A percentile compares a stretch with the other conserved stretches of the same genome.
These are phyloP conservation scores for Phytopythium litorale DNA, from an alignment of 352 stramenopile species.

Conservation along the genomic window DNA sequence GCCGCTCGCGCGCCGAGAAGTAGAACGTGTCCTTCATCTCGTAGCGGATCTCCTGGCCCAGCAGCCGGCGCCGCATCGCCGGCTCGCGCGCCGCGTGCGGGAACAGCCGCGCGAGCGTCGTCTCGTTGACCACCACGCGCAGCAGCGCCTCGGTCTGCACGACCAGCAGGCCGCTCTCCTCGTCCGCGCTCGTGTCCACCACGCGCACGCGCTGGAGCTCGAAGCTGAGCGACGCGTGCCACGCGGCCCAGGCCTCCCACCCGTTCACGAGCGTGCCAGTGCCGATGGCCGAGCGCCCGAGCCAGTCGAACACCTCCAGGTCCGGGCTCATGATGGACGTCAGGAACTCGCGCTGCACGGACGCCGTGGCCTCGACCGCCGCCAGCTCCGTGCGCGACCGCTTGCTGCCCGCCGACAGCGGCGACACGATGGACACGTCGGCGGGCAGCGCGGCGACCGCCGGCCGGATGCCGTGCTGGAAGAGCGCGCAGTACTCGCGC, in stretches of 20 bases:
- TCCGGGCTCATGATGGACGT: constrained; percentile 34
- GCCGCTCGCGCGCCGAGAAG: constrained; percentile 28
- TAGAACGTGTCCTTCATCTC: constrained; percentile 40
- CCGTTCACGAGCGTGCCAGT: constrained; percentile 28
- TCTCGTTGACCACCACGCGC: constrained; percentile 28
- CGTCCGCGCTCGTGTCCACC: constrained; percentile 18
- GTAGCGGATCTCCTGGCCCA: constrained; percentile 38
- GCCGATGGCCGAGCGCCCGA: constrained; percentile 27
- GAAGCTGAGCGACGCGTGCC: constrained; percentile 34
- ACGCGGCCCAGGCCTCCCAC: constrained; percentile 34
- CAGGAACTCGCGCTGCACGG: constrained; percentile 35
- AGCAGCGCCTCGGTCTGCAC: constrained; percentile 33
- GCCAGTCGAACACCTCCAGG: constrained; percentile 42
- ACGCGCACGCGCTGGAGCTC: constrained; percentile 32
- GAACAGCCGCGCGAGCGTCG: constrained; percentile 39
- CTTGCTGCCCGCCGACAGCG: constrained; percentile 18
- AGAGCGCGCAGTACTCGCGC: constrained; percentile 50
- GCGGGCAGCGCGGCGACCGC: neutral
- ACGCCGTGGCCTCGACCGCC: constrained; percentile 15
- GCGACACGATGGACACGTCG: neutral
- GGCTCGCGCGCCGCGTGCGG: constrained; percentile 25
- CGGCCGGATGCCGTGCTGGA: constrained; percentile 33
- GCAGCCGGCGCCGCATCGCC: constrained; percentile 18
- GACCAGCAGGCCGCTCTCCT: constrained; percentile 17
- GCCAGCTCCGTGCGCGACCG: neutral